These are phyloP conservation scores for Ramalina peruviana DNA, from an alignment of 495 filamentous ascomycete genomes.

Conservation along the genomic window DNA sequence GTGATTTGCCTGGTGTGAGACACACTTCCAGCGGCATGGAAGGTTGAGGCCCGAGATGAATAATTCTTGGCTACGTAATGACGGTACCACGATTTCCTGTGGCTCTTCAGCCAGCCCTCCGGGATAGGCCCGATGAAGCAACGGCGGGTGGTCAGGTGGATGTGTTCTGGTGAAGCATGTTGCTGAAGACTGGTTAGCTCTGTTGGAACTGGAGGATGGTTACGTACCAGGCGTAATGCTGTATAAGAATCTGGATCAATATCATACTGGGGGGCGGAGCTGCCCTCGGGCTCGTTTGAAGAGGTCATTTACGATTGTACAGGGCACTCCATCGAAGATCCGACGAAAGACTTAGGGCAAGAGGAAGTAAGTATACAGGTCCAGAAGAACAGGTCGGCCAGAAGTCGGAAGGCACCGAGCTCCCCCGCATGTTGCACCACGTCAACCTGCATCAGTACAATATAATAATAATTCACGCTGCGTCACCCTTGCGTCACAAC, in stretches of 20 bases:
- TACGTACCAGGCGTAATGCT: constrained; percentile 37
- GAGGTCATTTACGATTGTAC: constrained; percentile 4
- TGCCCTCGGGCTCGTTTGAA: background rate
- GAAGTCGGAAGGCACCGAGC: too few relatives aligned
- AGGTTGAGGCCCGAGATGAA: constrained; percentile 40
- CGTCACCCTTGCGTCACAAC: background rate
- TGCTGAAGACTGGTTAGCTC: constrained; percentile 23
- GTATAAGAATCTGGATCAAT: constrained; percentile 36
- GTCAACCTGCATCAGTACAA: too few relatives aligned
- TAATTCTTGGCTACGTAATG: constrained; percentile 41
- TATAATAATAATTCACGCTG: too few relatives aligned
- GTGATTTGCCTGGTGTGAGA: constrained; percentile 27
- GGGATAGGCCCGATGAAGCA: constrained; percentile 59
- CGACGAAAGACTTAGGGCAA: too few relatives aligned
- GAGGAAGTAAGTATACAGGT: too few relatives aligned
- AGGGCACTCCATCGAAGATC: background rate
- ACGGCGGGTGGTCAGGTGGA: constrained; percentile 47
- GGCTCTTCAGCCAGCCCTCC: constrained; percentile 51
- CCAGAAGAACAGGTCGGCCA: too few relatives aligned
- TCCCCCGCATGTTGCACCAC: too few relatives aligned
- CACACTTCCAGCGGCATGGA: constrained; percentile 33
- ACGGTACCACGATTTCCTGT: constrained; percentile 50
- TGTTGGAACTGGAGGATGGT: background rate
- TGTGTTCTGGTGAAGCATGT: constrained; percentile 47
- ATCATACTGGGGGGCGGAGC: background rate